Base-by-base conservation (phyloP, 148 eudicot genomes). In the Euryodendron excelsum region DNA sequence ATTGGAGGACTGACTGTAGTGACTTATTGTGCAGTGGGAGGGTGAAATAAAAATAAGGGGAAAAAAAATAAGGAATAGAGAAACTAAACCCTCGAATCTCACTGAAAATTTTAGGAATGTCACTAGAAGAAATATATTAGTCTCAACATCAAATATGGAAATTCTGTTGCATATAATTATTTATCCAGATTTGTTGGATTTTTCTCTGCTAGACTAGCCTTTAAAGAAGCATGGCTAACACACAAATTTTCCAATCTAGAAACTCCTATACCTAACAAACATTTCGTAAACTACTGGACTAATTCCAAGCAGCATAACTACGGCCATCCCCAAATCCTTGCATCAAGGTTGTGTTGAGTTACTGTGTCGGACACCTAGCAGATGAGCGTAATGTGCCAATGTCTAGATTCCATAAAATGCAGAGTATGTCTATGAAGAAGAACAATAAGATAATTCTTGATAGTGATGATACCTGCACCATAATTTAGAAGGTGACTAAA, bases 401-500 rank as follows among this genome's bases (percentile, higher is more conserved):
- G 0, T 65, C n/a, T 31, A 63, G 8, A 33, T 65, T 25, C 15
- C 39, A 28, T 44, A 44, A 9, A 6, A 75, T 17, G 58, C 23
- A 15, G 0, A 14, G 11, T 61, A 62, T 44, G 17, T 41, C 45
- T 44, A 75, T 27, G 9, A 10, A 62, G 4, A 62, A 7, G 48
- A 11, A 63, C 3, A 52, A 30, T 63, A 2, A 25, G 39, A 36
- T 20, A 9, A 55, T 50, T 13, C 41, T 36, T 33, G 63, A 36
- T 61, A 61, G 71, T 27, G 72, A 47, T 4, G 66, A 75, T 91
- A 95, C 99, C 99, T 85, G 93, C 99, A 77, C 97, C 99, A 66
- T 95, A 95, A 81, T 83, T 93, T 72, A 90, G 83, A 84, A 95
- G 89, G 85, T 95, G 99, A 81, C 83, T 90, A 82, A 95, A 95